Evolutionary conservation across 495 filamentous ascomycete genomes (phyloP).

Genomic region (Podospora pseudoanserina): DNA sequence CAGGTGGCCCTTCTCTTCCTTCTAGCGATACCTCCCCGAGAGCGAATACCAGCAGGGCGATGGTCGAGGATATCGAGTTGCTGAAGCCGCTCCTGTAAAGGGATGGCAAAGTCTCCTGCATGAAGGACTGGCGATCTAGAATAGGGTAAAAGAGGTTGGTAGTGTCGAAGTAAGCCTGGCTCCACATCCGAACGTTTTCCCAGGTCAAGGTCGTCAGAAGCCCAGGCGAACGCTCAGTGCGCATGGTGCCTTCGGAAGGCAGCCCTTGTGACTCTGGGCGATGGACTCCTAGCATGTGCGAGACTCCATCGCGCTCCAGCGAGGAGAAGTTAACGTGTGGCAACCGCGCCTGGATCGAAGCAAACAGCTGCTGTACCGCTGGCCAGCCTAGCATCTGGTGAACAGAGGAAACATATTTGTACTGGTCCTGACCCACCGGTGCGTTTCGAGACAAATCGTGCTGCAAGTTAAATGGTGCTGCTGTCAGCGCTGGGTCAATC

Average conservation of each 20-base stretch:
- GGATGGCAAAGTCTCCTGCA: constrained; percentile 42
- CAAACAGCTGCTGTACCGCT: constrained; percentile 47
- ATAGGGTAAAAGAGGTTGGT: constrained; percentile 56
- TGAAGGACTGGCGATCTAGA: constrained; percentile 51
- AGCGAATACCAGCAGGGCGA: constrained; percentile 56
- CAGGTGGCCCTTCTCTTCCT: constrained; percentile 42
- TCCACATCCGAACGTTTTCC: constrained; percentile 49
- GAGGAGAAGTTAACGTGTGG: constrained; percentile 32
- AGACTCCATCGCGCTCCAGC: constrained; percentile 40
- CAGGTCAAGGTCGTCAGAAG: constrained; percentile 31
- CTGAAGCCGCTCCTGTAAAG: constrained; percentile 50
- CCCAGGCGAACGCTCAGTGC: background rate
- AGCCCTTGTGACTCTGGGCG: constrained; percentile 9
- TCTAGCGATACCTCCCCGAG: constrained; percentile 54
- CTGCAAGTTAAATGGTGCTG: constrained; percentile 16
- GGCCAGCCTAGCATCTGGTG: constrained; percentile 60
- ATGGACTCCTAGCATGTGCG: constrained; percentile 27
- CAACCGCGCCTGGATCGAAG: constrained; percentile 27
- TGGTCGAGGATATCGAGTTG: constrained; percentile 44
- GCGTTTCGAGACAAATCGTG: background rate
- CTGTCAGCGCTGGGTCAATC: constrained; percentile 14
- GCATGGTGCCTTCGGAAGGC: background rate
- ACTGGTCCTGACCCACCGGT: constrained; percentile 25
- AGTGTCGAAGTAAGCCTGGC: constrained; percentile 53
- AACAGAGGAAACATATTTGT: constrained; percentile 51